Evolutionary conservation across 495 filamentous ascomycete species (phyloP).

Genomic region (Aspergillus mulundensis): DNA sequence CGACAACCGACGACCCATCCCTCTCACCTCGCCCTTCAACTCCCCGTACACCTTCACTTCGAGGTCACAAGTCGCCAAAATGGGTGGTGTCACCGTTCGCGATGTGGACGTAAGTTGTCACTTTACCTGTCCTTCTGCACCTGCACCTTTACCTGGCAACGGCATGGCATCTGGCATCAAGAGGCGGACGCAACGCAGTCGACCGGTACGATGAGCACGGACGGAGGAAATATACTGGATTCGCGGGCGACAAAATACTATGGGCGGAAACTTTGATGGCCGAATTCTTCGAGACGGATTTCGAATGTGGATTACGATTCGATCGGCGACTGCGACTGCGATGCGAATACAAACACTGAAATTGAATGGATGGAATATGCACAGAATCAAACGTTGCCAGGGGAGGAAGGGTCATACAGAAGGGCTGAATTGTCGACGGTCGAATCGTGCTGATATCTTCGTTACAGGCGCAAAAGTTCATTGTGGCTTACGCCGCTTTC

Average conservation of each 20-base stretch:
- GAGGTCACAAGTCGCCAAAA: slow-evolving; percentile 57
- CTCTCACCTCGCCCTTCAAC: slow-evolving; percentile 34
- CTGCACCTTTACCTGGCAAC: slow-evolving; percentile 5
- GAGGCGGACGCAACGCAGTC: slow-evolving; percentile 1
- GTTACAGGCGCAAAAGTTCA: slow-evolving; percentile 88
- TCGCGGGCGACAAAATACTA: neutral
- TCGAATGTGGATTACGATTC: neutral
- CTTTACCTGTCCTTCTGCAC: slow-evolving; percentile 22
- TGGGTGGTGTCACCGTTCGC: slow-evolving; percentile 83
- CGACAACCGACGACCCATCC: slow-evolving; percentile 32
- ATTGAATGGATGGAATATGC: neutral
- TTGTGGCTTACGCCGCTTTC: slow-evolving; percentile 90
- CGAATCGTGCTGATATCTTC: slow-evolving; percentile 17
- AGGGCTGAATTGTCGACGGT: neutral
- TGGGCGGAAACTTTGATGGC: neutral
- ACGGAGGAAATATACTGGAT: neutral
- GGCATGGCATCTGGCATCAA: slow-evolving; percentile 12
- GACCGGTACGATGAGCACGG: neutral
- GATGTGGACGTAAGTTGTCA: slow-evolving; percentile 78
- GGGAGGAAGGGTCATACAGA: neutral
- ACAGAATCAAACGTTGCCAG: neutral
- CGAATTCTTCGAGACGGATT: neutral
- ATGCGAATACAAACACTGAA: neutral
- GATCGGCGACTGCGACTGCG: slow-evolving; percentile 3
- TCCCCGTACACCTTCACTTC: slow-evolving; percentile 29